Conservation (phyloP, 1,139 yeast genomes). For the Keqinozyma sinolaborantium region DNA sequence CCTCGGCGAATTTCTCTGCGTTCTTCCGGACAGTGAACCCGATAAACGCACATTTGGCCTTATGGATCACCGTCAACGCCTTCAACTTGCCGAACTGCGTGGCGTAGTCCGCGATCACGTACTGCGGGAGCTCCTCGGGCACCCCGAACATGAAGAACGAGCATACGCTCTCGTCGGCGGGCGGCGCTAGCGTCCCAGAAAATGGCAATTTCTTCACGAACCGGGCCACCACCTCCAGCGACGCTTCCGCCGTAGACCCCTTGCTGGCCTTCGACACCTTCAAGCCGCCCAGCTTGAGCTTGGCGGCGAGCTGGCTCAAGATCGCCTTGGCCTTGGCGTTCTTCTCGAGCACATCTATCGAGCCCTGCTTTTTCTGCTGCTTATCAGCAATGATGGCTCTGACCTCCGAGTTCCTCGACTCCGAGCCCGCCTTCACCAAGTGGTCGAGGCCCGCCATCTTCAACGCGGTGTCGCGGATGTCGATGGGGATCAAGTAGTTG, state of each 20-base stretch:
- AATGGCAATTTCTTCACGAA: constrained; percentile 57
- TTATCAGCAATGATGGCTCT: constrained; percentile 39
- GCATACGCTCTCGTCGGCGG: constrained; percentile 42
- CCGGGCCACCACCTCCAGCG: constrained; percentile 20
- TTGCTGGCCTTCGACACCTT: constrained; percentile 1
- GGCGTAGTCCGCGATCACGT: constrained; percentile 49
- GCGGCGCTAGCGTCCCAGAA: constrained; percentile 43
- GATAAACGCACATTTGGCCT: constrained; percentile 65
- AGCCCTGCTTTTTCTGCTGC: constrained; percentile 36
- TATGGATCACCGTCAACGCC: constrained; percentile 51
- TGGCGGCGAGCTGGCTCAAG: constrained; percentile 6
- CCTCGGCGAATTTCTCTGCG: constrained; percentile 54
- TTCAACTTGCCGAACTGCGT: constrained; percentile 43
- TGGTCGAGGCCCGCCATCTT: constrained; percentile 62
- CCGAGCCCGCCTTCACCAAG: constrained; percentile 6
- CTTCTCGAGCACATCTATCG: constrained; percentile 15
- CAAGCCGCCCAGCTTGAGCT: constrained; percentile 2
- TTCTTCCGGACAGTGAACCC: constrained; percentile 44
- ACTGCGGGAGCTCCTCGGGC: constrained; percentile 63
- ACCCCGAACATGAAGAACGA: constrained; percentile 75
- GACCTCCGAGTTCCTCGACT: constrained; percentile 32
- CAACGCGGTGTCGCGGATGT: constrained; percentile 77
- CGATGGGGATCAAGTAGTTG: constrained; percentile 73
- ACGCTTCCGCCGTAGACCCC: constrained; percentile 5
- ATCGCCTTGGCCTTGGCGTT: constrained; percentile 9